These are phyloP conservation scores for Inga leiocalycina DNA, from an alignment of 306 rosid genomes.

Conservation along the genomic window DNA sequence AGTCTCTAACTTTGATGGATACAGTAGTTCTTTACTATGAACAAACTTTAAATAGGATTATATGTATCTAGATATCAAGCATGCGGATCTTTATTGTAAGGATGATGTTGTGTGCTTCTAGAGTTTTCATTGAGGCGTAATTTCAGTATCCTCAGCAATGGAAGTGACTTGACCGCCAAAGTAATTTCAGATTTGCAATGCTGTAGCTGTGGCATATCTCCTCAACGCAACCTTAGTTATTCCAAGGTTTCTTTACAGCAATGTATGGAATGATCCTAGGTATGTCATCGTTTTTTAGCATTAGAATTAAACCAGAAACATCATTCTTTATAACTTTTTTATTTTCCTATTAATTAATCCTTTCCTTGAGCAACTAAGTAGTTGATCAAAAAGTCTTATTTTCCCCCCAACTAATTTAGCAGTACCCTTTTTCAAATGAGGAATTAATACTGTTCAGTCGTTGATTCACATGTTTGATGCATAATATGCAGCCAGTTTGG, in stretches of 20 bases:
- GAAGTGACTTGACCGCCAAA: slow-evolving; percentile 46
- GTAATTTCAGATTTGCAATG: slow-evolving; percentile 87
- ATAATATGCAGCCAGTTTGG: slow-evolving; percentile 79
- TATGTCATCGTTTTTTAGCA: slow-evolving; percentile 27
- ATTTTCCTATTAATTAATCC: not conserved
- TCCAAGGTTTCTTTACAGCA: slow-evolving; percentile 88
- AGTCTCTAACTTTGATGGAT: not conserved
- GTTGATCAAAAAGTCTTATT: not conserved
- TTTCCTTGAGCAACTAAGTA: not conserved
- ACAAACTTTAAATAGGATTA: not conserved
- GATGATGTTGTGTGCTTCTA: not conserved
- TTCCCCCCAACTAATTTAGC: too few relatives aligned
- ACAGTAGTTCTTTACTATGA: not conserved
- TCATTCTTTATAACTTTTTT: not conserved
- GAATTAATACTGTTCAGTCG: not conserved
- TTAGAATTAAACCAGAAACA: not conserved
- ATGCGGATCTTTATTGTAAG: slow-evolving; percentile 18
- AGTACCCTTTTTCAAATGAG: not conserved
- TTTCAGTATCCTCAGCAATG: slow-evolving; percentile 34
- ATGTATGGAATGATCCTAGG: slow-evolving; percentile 99
- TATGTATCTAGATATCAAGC: not conserved
- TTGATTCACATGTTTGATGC: slow-evolving; percentile 23
- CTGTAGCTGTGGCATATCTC: slow-evolving; percentile 86
- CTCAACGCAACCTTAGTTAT: slow-evolving; percentile 88
- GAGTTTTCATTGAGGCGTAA: slow-evolving; percentile 15